These are phyloP conservation scores for Teratosphaeria pseudoeucalypti DNA, from an alignment of 2,329 filamentous ascomycete species.

Conservation along the genomic window DNA sequence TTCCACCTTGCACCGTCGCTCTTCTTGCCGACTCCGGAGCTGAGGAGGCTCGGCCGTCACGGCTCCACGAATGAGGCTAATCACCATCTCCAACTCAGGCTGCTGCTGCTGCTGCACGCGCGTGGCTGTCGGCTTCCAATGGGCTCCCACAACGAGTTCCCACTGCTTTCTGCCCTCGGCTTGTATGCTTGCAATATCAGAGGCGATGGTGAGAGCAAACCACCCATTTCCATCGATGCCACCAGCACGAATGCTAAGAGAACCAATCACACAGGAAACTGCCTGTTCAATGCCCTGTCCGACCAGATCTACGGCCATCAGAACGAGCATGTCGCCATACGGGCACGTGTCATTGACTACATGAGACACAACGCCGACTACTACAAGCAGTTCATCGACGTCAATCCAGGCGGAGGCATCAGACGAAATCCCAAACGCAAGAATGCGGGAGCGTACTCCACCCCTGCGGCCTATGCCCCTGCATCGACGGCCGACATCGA, in stretches of 20 bases:
- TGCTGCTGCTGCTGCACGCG: not conserved
- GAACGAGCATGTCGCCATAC: slow-evolving; percentile 47
- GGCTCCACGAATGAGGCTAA: not conserved
- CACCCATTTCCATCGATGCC: slow-evolving; percentile 5
- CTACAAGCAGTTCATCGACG: slow-evolving; percentile 55
- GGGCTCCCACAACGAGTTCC: slow-evolving; percentile 36
- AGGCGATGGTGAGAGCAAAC: slow-evolving; percentile 49
- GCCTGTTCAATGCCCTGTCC: slow-evolving; percentile 57
- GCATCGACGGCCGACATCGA: slow-evolving; percentile 47
- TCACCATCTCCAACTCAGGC: not conserved
- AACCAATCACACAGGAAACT: slow-evolving; percentile 46
- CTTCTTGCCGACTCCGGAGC: not conserved
- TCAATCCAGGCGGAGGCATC: slow-evolving; percentile 43
- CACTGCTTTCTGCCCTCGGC: slow-evolving; percentile 45
- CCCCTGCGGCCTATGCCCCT: slow-evolving; percentile 34
- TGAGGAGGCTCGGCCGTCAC: not conserved
- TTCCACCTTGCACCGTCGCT: not conserved
- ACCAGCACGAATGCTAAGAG: not conserved
- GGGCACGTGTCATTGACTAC: slow-evolving; percentile 48
- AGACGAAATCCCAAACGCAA: slow-evolving; percentile 50
- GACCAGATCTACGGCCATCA: slow-evolving; percentile 57
- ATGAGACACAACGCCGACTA: slow-evolving; percentile 51
- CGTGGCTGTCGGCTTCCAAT: not conserved
- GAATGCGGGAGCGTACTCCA: slow-evolving; percentile 39
- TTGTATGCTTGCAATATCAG: slow-evolving; percentile 50